Conservation (phyloP, 306 rosid genomes). For the Cicer yamashitae region DNA sequence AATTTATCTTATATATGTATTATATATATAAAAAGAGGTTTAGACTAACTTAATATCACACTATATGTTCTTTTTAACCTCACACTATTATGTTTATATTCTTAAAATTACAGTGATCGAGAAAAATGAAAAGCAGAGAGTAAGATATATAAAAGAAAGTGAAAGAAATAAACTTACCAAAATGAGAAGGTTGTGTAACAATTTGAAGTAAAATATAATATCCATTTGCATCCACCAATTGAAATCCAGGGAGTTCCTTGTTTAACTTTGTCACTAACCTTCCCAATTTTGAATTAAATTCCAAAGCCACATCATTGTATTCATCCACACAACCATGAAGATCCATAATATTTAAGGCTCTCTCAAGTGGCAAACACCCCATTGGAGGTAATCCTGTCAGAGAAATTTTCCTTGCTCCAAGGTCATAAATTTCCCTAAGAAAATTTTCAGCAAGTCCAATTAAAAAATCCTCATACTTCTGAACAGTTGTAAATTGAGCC, state of each 20-base stretch:
- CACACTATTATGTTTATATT: too few relatives aligned
- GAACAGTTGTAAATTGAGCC: conserved; percentile 42
- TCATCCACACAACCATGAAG: conserved; percentile 49
- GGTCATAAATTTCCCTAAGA: conserved; percentile 49
- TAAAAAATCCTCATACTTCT: conserved; percentile 59
- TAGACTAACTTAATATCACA: too few relatives aligned
- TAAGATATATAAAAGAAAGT: neutral
- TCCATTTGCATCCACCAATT: conserved; percentile 52
- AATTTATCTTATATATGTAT: too few relatives aligned
- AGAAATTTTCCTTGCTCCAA: conserved; percentile 67
- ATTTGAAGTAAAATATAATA: conserved; percentile 44
- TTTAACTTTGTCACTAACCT: conserved; percentile 52
- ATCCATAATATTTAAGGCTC: conserved; percentile 53
- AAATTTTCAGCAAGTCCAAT: conserved; percentile 57
- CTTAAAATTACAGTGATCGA: too few relatives aligned
- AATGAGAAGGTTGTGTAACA: conserved; percentile 51
- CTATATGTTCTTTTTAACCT: too few relatives aligned
- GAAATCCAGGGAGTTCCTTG: conserved; percentile 51
- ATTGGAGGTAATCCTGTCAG: conserved; percentile 66
- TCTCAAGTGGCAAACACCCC: conserved; percentile 75
- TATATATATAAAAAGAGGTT: too few relatives aligned
- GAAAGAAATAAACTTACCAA: conserved; percentile 46
- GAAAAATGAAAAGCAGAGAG: neutral
- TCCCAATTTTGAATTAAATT: conserved; percentile 60
- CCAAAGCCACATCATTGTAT: conserved; percentile 60